Evolutionary conservation across 1,284 basidiomycete species (phyloP), one percentile per base, ranked within the genome.

Genomic region (Singerocomus inundabilis): DNA sequence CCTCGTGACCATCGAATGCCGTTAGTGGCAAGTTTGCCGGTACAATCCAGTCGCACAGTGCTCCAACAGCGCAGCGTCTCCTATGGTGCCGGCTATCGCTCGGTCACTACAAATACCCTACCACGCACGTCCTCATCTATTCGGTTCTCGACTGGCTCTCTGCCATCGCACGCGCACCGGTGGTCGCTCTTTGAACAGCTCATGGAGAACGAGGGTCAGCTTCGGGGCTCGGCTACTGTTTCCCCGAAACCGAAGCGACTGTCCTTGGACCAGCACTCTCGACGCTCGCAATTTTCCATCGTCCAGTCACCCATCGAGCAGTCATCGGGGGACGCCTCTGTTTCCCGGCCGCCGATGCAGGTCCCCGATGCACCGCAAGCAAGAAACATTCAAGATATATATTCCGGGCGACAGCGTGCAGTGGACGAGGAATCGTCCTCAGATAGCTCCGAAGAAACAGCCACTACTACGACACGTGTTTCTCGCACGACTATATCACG

Each of bases 171-270:
- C 3, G 51, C 66, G 6, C 70, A 58, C 6, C 74, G 80, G 68
- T 90, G 88, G 88, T 73, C 82, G 1, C 70, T 89, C 6, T 90
- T 90, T 58, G 79, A 76, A 4, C 82, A 88, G 59, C 64, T 85
- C 31, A 86, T 89, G 82, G 78, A 84, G 59, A 78, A 82, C 54
- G 82, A 83, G 41, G 78, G 75, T 3, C 73, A 73, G 36, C 56
- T 76, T 15, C 63, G 62, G 31, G 59, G 62, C 34, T 61, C 67
- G 11, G 33, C 7, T 2, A 2, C 35, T 16, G 39, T 40, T 15
- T 28, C 18, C 29, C 36, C 34, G n/a, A 38, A 21, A 8, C 53
- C 52, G 49, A 36, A 56, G 32, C 50, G 28, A 25, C 44, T 32
- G 48, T 34, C 39, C 8, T 28, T 49, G 10, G 46, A 54, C 33